These are phyloP conservation scores for Rhynchospora pubera DNA, from an alignment of 176 grass and related monocot genomes.

Conservation along the genomic window DNA sequence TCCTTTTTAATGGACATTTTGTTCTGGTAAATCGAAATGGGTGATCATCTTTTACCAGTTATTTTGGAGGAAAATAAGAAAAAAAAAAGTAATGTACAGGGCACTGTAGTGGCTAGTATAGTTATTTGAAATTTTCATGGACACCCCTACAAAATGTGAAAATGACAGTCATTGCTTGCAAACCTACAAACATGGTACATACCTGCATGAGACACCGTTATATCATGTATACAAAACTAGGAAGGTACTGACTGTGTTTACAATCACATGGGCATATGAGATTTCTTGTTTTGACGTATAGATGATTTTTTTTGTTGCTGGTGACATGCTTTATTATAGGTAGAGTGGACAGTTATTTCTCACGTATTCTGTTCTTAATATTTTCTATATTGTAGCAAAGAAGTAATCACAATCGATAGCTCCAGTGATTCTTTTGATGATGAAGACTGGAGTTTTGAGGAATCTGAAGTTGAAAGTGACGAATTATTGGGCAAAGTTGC, in stretches of 20 bases:
- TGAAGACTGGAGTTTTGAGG: neutral
- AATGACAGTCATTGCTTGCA: neutral
- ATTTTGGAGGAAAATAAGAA: neutral
- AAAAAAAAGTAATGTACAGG: neutral
- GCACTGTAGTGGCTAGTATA: neutral
- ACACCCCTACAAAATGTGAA: neutral
- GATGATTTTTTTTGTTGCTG: neutral
- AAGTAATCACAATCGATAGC: neutral
- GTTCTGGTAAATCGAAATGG: neutral
- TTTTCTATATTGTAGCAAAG: neutral
- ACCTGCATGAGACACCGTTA: neutral
- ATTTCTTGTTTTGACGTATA: neutral
- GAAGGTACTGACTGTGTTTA: neutral
- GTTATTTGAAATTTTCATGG: neutral
- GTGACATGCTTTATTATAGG: neutral
- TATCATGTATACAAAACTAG: neutral
- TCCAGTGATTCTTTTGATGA: neutral
- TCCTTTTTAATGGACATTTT: neutral
- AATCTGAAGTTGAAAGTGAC: neutral
- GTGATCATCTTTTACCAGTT: neutral
- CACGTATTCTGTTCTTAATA: neutral
- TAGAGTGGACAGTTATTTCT: neutral
- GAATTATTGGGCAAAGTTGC: neutral
- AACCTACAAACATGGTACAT: neutral
- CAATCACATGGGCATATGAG: neutral